phyloP scores from a whole-genome alignment of 1,284 basidiomycete species.

The Sporisorium graminicola region DNA sequence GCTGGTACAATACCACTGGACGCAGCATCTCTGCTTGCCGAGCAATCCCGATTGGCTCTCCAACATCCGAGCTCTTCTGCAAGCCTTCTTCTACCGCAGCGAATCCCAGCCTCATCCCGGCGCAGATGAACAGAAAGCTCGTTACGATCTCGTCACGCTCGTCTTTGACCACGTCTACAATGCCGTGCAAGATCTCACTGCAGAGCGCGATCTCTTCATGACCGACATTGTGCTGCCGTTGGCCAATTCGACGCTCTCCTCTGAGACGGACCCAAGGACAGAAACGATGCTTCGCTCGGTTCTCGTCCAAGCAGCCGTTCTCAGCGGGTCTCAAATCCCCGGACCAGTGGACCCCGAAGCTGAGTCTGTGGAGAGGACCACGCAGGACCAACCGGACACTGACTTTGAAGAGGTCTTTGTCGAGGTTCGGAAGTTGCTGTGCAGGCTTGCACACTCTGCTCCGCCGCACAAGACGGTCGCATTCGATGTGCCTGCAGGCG shows the following conservation, averaged over 20 bases:
- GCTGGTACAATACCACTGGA: conserved; percentile 60
- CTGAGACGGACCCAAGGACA: conserved; percentile 52
- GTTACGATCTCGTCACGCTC: conserved; percentile 56
- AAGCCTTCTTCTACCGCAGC: conserved; percentile 62
- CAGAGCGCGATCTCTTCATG: conserved; percentile 58
- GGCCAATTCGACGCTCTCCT: conserved; percentile 50
- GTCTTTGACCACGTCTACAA: conserved; percentile 65
- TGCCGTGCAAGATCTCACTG: conserved; percentile 61
- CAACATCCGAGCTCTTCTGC: conserved; percentile 59
- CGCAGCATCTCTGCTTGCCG: conserved; percentile 64
- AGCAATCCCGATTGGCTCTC: conserved; percentile 63
- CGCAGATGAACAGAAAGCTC: conserved; percentile 24
- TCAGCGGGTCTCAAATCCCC: conserved; percentile 49
- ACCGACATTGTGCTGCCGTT: conserved; percentile 61
- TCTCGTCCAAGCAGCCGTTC: conserved; percentile 63
- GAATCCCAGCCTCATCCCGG: conserved; percentile 26
- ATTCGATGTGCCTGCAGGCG: conserved; percentile 15
- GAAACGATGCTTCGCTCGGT: conserved; percentile 51
- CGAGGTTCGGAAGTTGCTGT: conserved; percentile 48
- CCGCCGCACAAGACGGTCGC: conserved; percentile 21
- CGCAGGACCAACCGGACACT: conserved; percentile 11
- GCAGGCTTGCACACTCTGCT: conserved; percentile 37
- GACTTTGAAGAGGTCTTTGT: conserved; percentile 55
- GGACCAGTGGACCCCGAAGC: conserved; percentile 45
- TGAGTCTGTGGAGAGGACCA: conserved; percentile 17